Evolutionary conservation across 371 early-diverging fungal genomes (phyloP), one percentile per base, ranked within the genome.

Genomic region (Mucor ambiguus): DNA sequence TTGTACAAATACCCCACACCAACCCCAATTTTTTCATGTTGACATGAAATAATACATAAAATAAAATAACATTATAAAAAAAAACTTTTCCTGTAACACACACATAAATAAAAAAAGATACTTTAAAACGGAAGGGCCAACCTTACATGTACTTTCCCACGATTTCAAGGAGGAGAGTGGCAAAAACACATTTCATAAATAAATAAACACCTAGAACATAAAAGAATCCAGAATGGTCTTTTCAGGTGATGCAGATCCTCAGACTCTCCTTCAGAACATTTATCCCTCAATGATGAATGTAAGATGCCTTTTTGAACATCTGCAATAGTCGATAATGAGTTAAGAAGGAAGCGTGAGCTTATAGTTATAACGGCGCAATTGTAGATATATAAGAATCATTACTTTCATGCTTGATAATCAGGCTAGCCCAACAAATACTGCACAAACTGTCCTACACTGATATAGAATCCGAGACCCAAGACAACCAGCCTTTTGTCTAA

Each of bases 121-220:
- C 24, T 52, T 52, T 52, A 46, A 46, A 52, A 52, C 52, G 52
- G 52, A 52, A 52, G 52, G 52, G 52, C 52, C 52, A 52, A 52
- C 41, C 41, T 41, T 5, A 18, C 52, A 52, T 28, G 28, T 52
- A 4, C 52, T 52, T 52, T 52, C 52, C 52, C 52, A 52, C 52
- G 52, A 52, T 22, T 0, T 5, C 14, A 3, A 46, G 9, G 22
- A 46, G 46, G 10, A 46, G 22, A 46, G 46, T 46, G 46, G 46
- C 46, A 46, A 46, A 46, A 22, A 46, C 22, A 22, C 11, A 46
- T 1, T 37, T n/a, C 9, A 46, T 46, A 22, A 46, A 43, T 43
- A 22, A 46, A 46, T 46, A 46, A 44, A 44, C 44, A 46, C 22
- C 4, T 12, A 12, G 37, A 14, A 24, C 4, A 49, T 12, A 12